A percentile compares a stretch with the other conserved stretches of the same genome.
Evolutionary conservation across 1,284 basidiomycete species (phyloP).

Genomic region (Ganoderma multipileum): DNA sequence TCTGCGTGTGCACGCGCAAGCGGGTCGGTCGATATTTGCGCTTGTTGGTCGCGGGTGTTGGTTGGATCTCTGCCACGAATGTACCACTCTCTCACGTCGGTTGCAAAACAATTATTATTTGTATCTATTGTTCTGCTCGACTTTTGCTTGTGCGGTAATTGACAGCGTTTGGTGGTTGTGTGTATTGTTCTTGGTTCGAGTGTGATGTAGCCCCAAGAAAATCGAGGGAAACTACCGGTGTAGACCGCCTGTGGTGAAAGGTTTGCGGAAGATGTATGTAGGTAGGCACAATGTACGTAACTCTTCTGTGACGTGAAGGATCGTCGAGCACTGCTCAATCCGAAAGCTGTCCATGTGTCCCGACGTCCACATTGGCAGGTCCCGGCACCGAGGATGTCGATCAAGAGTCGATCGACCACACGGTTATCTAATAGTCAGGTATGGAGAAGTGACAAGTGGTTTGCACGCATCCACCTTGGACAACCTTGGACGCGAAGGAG

Average conservation of each 20-base stretch:
- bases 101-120: conserved; percentile 30
- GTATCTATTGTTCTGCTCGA: conserved; percentile 23
- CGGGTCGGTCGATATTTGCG: conserved; percentile 25
- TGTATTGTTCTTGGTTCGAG: background rate
- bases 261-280: background rate
- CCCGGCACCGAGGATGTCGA: background rate
- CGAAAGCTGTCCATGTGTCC: background rate
- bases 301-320: background rate
- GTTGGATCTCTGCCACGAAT: conserved; percentile 17
- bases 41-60: conserved; percentile 1
- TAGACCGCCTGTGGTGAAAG: background rate
- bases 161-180: background rate
- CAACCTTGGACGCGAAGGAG: background rate
- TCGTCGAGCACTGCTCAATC: background rate
- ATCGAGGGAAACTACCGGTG: background rate
- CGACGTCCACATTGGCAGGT: background rate
- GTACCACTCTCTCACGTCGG: conserved; percentile 18
- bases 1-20: conserved; percentile 26
- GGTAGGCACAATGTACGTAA: no score
- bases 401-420: background rate
- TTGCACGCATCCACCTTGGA: no score
- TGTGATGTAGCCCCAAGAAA: background rate
- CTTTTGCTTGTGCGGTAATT: conserved; percentile 2
- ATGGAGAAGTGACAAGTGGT: no score
- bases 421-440: background rate